Evolutionary conservation across 306 rosid genomes (phyloP), one percentile per base, ranked within the genome.

Genomic region (Fagus crenata): DNA sequence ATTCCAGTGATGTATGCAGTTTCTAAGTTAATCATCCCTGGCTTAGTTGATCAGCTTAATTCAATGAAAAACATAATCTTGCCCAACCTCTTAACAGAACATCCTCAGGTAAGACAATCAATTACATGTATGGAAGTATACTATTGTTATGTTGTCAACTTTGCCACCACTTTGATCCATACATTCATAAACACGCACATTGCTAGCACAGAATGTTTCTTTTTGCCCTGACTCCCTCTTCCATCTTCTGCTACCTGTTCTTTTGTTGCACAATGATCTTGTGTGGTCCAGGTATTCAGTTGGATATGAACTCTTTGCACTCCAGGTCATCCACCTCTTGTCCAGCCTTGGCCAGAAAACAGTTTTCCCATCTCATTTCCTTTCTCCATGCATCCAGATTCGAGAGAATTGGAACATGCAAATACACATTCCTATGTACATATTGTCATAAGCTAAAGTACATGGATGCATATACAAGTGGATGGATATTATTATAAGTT

Each of bases 21-120:
- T 80, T 90, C 97, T 51, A 74, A 76, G 65, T 72, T 95, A 87
- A 53, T 92, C 83, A 85, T 95, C 78, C 98, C 97, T 9, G 92
- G 96, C 69, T 81, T 95, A 77, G 74, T 88, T 77, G 96, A 92
- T 80, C 98, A 92, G 85, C 78, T 95, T 46, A 80, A 84, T 74
- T 72, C 64, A 37, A 49, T 92, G 84, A 86, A 69, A 85, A 84
- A 79, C 55, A 70, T 80, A 40, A 76, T 92, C 73, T 81, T 89
- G 81, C 91, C 97, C 67, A 89, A 85, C 73, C 90, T 90, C 60
- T 84, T 90, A 85, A 82, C 78, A 14, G 80, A 84, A 67, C 95
- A 82, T 81, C 90, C 96, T 76, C 87, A 75, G 93, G 98, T 92
- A 82, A 86, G 87, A 63, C 74, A 42, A 49, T 49, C 61, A 49